Evolutionary conservation across 129 eudicot species (phyloP), one percentile per base, ranked within the genome.

Genomic region (Helianthus tuberosus): DNA sequence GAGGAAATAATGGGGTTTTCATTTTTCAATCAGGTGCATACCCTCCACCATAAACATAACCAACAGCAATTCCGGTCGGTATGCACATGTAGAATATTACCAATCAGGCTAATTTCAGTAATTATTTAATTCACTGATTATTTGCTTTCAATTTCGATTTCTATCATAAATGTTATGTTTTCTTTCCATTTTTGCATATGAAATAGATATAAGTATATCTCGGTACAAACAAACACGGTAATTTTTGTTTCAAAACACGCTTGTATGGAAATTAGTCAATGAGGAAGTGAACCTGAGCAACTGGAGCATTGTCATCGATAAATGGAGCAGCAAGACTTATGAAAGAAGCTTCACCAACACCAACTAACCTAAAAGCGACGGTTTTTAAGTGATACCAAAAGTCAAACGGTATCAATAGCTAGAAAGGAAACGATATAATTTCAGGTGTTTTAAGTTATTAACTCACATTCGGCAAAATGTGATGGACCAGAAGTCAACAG

Each of bases 311-410:
- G 79, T 94, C 98, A 67, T 94, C 98, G 65, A 94, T 94, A 73
- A 94, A 94, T 44, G 98, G 98, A 79, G 98, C 97, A 60, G 98
- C 98, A 83, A 94, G 98, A 80, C 97, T 90, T 76, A 90, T 78
- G 75, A 94, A 94, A 70, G 97, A 94, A 62, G 98, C 98, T 91
- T 94, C 98, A 59, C 98, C 98, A 66, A 90, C 98, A 84, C 98
- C 98, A 62, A 90, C 97, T 59, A 94, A 78, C 98, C 97, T 94
- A 73, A 49, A 60, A 47, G 60, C 38, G 50, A 44, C 39, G 55
- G 69, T 39, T 62, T 27, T 69, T 68, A 13, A 65, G 46, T 36
- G 44, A 65, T 46, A 72, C 11, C 66, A 11, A 11, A 46, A 52
- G 41, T 50, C 58, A 43, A 68, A 41, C 17, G 7, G 50, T 8